Percentiles rank a stretch among this genome's conserved stretches.
Conservation (phyloP, 192 early-diverging fungal species). For the Allomyces javanicus region DNA sequence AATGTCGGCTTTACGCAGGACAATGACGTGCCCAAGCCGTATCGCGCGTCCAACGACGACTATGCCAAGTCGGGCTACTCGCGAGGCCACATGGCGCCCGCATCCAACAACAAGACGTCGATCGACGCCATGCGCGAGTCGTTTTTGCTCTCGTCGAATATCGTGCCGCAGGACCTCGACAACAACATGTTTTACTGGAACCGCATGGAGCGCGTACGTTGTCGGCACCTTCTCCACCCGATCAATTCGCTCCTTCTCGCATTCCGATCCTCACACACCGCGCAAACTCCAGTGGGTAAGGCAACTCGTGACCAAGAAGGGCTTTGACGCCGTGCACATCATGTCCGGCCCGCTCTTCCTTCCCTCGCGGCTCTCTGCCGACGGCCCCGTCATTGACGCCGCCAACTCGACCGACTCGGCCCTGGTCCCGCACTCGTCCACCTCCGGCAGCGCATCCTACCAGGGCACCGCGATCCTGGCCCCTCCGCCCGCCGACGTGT, state of each 20-base stretch:
- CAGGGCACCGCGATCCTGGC: not conserved
- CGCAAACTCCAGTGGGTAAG: not conserved
- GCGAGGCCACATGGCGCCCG: slow-evolving; percentile 83
- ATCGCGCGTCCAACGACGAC: slow-evolving; percentile 55
- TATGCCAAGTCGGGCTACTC: slow-evolving; percentile 68
- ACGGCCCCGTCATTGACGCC: slow-evolving; percentile 29
- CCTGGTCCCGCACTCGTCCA: not conserved
- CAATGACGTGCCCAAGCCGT: slow-evolving; percentile 38
- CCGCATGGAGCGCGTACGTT: slow-evolving; percentile 3
- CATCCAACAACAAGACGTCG: slow-evolving; percentile 57
- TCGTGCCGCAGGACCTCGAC: slow-evolving; percentile 39
- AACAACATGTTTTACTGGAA: not conserved
- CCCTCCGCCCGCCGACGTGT: not conserved
- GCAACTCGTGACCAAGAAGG: slow-evolving; percentile 8
- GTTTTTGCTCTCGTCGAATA: slow-evolving; percentile 54
- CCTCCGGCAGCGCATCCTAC: too few relatives aligned
- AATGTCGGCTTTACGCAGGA: slow-evolving; percentile 72
- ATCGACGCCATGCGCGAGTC: slow-evolving; percentile 66
- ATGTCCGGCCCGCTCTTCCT: slow-evolving; percentile 75
- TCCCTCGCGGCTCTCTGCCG: slow-evolving; percentile 39
- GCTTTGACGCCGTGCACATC: slow-evolving; percentile 66
- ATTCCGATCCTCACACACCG: too few relatives aligned
- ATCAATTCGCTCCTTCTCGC: too few relatives aligned
- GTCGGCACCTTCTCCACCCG: too few relatives aligned
- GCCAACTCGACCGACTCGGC: not conserved